Evolutionary conservation across 148 eudicot species (phyloP).

Genomic region (Persicaria maculosa): DNA sequence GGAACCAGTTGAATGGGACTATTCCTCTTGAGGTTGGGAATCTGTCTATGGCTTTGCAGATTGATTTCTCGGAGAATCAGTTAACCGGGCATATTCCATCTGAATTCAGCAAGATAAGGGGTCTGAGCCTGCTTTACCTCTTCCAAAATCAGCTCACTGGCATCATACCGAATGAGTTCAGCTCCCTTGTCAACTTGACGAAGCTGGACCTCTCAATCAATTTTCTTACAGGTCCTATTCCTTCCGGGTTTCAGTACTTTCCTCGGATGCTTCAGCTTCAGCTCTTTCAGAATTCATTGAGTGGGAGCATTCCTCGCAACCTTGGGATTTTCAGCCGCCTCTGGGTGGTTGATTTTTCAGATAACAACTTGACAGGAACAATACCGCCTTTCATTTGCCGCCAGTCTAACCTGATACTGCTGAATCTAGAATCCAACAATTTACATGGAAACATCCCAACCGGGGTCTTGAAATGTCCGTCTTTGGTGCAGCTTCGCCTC

Average conservation of each 20-base stretch:
- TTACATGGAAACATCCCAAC: constrained; percentile 69
- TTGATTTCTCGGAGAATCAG: constrained; percentile 81
- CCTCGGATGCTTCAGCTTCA: constrained; percentile 53
- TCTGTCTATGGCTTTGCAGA: constrained; percentile 59
- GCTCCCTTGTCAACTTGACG: constrained; percentile 48
- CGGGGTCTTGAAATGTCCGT: constrained; percentile 50
- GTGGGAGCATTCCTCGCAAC: constrained; percentile 62
- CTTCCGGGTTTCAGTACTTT: constrained; percentile 67
- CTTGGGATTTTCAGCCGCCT: constrained; percentile 63
- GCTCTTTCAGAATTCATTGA: constrained; percentile 64
- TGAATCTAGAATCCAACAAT: constrained; percentile 68
- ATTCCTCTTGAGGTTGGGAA: constrained; percentile 81
- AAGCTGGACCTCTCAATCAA: constrained; percentile 89
- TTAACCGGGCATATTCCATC: constrained; percentile 70
- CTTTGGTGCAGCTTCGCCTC: constrained; percentile 73
- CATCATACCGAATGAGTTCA: constrained; percentile 59
- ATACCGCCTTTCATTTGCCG: constrained; percentile 67
- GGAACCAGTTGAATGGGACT: constrained; percentile 76
- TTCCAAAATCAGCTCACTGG: constrained; percentile 75
- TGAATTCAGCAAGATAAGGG: constrained; percentile 52
- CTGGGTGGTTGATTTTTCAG: constrained; percentile 89
- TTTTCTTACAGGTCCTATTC: constrained; percentile 69
- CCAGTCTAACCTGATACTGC: constrained; percentile 53
- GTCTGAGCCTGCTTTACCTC: constrained; percentile 57
- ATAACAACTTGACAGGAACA: constrained; percentile 58